Evolutionary conservation across 2,329 filamentous ascomycete genomes (phyloP).

Genomic region (Penicillium crustosum): DNA sequence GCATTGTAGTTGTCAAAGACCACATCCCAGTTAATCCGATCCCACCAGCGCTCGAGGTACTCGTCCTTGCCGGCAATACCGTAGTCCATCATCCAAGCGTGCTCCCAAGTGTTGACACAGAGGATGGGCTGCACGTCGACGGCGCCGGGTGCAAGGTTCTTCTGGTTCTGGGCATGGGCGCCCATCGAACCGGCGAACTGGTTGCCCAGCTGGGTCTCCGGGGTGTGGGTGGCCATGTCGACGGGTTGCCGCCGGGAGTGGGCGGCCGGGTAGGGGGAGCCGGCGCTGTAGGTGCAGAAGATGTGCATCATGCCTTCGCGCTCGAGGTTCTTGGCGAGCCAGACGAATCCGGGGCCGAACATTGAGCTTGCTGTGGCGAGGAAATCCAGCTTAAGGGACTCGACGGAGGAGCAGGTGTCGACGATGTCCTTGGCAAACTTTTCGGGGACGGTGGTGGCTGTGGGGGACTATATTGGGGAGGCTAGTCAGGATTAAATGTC

Average conservation of each 20-base stretch:
- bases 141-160: slow-evolving; percentile 42
- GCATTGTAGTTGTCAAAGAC: slow-evolving; percentile 56
- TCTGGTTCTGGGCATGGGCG: slow-evolving; percentile 34
- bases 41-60: slow-evolving; percentile 84
- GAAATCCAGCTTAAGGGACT: slow-evolving; percentile 78
- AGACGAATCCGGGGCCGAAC: slow-evolving; percentile 97
- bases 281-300: slow-evolving; percentile 86
- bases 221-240: slow-evolving; percentile 47
- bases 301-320: slow-evolving; percentile 59
- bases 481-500: slow-evolving; percentile 9
- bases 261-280: slow-evolving; percentile 80
- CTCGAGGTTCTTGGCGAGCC: slow-evolving; percentile 69
- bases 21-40: slow-evolving; percentile 77
- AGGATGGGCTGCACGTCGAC: slow-evolving; percentile 70
- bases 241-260: slow-evolving; percentile 70
- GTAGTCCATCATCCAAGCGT: slow-evolving; percentile 85
- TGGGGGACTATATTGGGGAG: slow-evolving; percentile 38
- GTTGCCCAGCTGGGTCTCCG: slow-evolving; percentile 36
- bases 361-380: slow-evolving; percentile 78
- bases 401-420: slow-evolving; percentile 74
- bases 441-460: slow-evolving; percentile 53
- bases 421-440: slow-evolving; percentile 61
- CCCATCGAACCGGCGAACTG: slow-evolving; percentile 40
- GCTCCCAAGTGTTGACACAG: slow-evolving; percentile 96
- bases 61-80: slow-evolving; percentile 70